Conservation (phyloP, 257 asterid species). For the Linderniella brevidens region DNA sequence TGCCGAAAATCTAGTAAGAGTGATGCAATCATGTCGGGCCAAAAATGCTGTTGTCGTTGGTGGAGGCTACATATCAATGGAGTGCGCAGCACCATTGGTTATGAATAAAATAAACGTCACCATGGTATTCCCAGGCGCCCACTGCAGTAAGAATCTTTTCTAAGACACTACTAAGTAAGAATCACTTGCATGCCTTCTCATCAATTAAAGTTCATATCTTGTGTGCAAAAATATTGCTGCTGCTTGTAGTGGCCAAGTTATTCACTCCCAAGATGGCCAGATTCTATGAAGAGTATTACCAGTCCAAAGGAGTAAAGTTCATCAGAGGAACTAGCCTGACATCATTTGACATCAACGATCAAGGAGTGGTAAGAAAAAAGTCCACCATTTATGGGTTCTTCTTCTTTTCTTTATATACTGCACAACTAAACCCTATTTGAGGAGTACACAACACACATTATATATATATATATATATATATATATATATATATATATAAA, state of each 20-base stretch:
- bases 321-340: constrained; percentile 79
- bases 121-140: constrained; percentile 80
- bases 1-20: constrained; percentile 44
- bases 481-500: no score
- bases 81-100: constrained; percentile 64
- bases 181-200: neutral
- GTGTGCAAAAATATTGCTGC: constrained; percentile 6
- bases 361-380: constrained; percentile 45
- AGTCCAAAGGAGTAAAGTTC: constrained; percentile 86
- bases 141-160: constrained; percentile 38
- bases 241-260: constrained; percentile 79
- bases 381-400: neutral
- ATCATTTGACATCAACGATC: constrained; percentile 66
- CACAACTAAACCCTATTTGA: no score
- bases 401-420: neutral
- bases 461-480: no score
- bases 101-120: constrained; percentile 48
- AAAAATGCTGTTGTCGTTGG: constrained; percentile 69
- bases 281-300: constrained; percentile 78
- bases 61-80: constrained; percentile 88
- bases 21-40: constrained; percentile 39
- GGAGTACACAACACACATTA: no score
- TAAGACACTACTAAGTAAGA: neutral
- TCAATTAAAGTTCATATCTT: constrained; percentile 6
- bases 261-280: constrained; percentile 74